These are phyloP conservation scores for Suillus cothurnatus DNA, from an alignment of 768 basidiomycete genomes.

Conservation along the genomic window DNA sequence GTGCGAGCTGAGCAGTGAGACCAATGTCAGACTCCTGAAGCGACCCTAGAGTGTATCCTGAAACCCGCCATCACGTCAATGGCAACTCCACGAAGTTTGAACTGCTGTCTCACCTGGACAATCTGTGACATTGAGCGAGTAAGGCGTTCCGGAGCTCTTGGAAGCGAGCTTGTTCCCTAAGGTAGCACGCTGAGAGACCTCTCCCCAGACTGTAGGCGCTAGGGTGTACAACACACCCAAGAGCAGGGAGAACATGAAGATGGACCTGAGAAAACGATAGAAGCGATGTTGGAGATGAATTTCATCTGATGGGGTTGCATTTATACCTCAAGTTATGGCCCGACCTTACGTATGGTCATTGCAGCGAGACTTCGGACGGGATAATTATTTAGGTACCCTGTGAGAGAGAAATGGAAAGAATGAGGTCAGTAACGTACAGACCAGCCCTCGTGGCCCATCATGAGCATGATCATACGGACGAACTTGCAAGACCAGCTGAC, in stretches of 20 bases:
- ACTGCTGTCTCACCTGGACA: slow-evolving; percentile 31
- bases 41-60: slow-evolving; percentile 57
- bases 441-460: background rate
- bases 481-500: background rate
- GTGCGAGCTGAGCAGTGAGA: slow-evolving; percentile 53
- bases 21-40: slow-evolving; percentile 48
- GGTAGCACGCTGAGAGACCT: slow-evolving; percentile 13
- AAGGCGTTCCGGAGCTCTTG: background rate
- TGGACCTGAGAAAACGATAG: slow-evolving; percentile 2
- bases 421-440: background rate
- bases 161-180: background rate
- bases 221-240: slow-evolving; percentile 14
- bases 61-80: background rate
- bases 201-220: slow-evolving; percentile 7
- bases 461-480: background rate
- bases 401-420: background rate
- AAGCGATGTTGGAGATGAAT: background rate
- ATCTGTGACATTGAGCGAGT: slow-evolving; percentile 32
- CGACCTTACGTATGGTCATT: background rate
- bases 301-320: background rate
- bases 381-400: background rate
- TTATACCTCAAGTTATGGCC: background rate
- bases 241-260: slow-evolving; percentile 15
- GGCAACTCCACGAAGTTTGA: background rate
- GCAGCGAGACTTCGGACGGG: background rate